Evolutionary conservation across 768 basidiomycete species (phyloP).

Genomic region (Tricholoma sp.): DNA sequence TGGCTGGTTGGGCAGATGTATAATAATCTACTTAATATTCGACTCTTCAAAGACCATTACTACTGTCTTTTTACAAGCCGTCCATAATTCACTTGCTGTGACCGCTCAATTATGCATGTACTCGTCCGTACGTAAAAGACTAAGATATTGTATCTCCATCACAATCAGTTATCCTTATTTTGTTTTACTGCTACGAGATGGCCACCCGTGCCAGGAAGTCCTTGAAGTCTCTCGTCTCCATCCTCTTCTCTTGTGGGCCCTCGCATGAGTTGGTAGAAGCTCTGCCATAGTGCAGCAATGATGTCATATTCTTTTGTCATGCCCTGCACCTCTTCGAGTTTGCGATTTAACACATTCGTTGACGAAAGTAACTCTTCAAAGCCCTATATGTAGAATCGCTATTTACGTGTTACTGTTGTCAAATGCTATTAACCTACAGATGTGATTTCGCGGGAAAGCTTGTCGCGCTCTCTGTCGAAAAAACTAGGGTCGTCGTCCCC

Average conservation of each 20-base stretch:
- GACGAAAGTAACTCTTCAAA: slow-evolving; percentile 86
- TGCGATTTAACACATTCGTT: slow-evolving; percentile 83
- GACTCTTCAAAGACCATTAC: slow-evolving; percentile 15
- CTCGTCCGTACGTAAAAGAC: slow-evolving; percentile 24
- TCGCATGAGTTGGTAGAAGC: slow-evolving; percentile 75
- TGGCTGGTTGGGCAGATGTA: slow-evolving; percentile 59
- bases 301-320: slow-evolving; percentile 93
- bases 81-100: slow-evolving; percentile 17
- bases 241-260: slow-evolving; percentile 34
- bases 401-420: background rate
- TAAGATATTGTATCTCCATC: slow-evolving; percentile 10
- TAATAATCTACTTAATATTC: slow-evolving; percentile 29
- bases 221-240: slow-evolving; percentile 30
- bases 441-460: slow-evolving; percentile 69
- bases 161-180: slow-evolving; percentile 9
- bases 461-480: slow-evolving; percentile 78
- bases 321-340: slow-evolving; percentile 86
- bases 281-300: slow-evolving; percentile 80
- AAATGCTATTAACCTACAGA: slow-evolving; percentile 37
- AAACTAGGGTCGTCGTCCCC: slow-evolving; percentile 50
- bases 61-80: slow-evolving; percentile 15
- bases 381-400: slow-evolving; percentile 39
- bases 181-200: slow-evolving; percentile 44
- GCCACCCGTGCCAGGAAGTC: slow-evolving; percentile 71
- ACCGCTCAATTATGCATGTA: slow-evolving; percentile 25